Conservation (phyloP, 106 monocot species). For the Phalaenopsis equestris region DNA sequence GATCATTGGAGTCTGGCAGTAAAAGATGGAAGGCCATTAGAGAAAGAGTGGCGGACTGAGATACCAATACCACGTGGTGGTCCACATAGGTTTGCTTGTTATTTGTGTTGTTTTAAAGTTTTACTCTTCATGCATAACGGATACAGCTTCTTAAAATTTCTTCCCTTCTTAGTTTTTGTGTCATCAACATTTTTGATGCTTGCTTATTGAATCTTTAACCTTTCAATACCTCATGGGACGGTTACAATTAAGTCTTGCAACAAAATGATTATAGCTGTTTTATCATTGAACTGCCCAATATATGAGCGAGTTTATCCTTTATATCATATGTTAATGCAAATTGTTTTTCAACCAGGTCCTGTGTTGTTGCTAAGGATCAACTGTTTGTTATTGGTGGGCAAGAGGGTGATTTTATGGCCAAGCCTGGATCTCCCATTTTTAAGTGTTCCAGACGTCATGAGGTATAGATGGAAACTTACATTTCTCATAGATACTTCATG, state of each 20-base stretch:
- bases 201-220: not conserved
- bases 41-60: slow-evolving; percentile 63
- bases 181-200: not conserved
- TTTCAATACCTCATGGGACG: not conserved
- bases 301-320: not conserved
- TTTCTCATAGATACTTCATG: not conserved
- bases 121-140: not conserved
- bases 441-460: slow-evolving; percentile 62
- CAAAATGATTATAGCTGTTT: not conserved
- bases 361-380: slow-evolving; percentile 56
- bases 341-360: slow-evolving; percentile 30
- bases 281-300: not conserved
- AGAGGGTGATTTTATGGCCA: slow-evolving; percentile 82
- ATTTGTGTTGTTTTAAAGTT: not conserved
- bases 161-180: too few species aligned
- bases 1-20: slow-evolving; percentile 91
- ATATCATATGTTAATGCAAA: not conserved
- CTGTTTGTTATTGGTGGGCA: slow-evolving; percentile 74
- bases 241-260: not conserved
- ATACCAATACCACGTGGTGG: slow-evolving; percentile 86
- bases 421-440: slow-evolving; percentile 79
- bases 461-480: slow-evolving; percentile 23
- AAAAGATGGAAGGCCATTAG: slow-evolving; percentile 72
- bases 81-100: slow-evolving; percentile 55
- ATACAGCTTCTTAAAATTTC: too few species aligned